Conservation (phyloP, 306 rosid genomes). For the Sophora flavescens region DNA sequence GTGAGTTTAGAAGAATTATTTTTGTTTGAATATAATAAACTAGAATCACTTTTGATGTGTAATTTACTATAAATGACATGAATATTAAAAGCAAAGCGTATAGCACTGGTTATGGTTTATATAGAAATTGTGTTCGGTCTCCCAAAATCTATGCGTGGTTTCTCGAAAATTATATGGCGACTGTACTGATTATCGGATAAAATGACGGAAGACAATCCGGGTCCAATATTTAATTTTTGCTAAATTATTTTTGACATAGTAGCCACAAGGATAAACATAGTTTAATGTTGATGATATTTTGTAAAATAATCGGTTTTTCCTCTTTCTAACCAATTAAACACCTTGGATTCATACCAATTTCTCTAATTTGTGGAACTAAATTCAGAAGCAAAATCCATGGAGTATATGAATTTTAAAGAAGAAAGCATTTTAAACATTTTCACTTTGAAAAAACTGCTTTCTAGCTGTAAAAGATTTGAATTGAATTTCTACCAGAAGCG, state of each 20-base stretch:
- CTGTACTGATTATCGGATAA: too few species aligned
- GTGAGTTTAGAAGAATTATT: too few species aligned
- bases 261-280: background rate
- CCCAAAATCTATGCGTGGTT: too few species aligned
- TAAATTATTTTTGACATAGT: background rate
- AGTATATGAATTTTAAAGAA: background rate
- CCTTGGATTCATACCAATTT: background rate
- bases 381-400: background rate
- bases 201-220: too few species aligned
- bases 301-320: background rate
- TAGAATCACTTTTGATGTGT: too few species aligned
- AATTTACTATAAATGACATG: too few species aligned
- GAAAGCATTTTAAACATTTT: background rate
- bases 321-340: background rate
- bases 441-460: background rate
- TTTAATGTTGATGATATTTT: background rate
- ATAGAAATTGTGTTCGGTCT: too few species aligned
- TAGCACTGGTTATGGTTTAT: too few species aligned
- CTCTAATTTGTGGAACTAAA: background rate
- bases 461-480: background rate
- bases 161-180: too few species aligned
- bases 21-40: too few species aligned
- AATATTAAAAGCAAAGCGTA: too few species aligned
- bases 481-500: background rate
- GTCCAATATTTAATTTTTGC: too few species aligned